phyloP scores from a whole-genome alignment of 164 flowering plant species.

The Euptelea pleiosperma region DNA sequence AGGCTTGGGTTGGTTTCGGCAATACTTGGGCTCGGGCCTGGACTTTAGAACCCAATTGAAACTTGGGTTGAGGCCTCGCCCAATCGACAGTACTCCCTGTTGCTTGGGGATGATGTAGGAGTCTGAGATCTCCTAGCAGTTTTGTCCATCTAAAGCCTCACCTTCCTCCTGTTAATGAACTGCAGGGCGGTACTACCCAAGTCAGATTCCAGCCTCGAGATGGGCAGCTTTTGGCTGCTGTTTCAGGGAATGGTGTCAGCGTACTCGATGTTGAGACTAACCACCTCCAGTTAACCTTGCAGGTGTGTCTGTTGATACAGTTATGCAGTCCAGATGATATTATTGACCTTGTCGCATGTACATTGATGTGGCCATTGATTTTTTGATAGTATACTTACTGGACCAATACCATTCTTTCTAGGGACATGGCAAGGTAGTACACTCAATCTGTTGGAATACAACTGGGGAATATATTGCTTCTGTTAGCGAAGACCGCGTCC shows the following conservation, averaged over 20 bases:
- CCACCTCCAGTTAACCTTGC: constrained; percentile 41
- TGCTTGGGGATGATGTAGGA: background rate
- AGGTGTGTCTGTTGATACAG: constrained; percentile 30
- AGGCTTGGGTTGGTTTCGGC: too few relatives aligned
- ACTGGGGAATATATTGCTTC: constrained; percentile 67
- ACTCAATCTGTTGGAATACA: constrained; percentile 71
- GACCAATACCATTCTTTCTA: constrained; percentile 15
- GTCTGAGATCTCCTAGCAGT: background rate
- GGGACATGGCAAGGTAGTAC: constrained; percentile 65
- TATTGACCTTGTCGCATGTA: background rate
- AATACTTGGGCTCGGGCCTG: too few relatives aligned
- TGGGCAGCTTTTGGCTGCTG: constrained; percentile 69
- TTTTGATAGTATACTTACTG: background rate
- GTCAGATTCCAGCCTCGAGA: constrained; percentile 68
- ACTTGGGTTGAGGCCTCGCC: background rate
- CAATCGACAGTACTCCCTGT: background rate
- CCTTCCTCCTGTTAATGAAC: background rate
- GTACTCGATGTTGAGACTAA: constrained; percentile 62
- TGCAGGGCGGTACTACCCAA: constrained; percentile 60
- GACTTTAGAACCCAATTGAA: too few relatives aligned
- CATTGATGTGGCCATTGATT: background rate
- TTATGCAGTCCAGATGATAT: background rate
- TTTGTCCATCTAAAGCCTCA: background rate
- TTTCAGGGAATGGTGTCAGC: constrained; percentile 59
- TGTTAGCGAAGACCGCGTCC: constrained; percentile 67